Conservation (phyloP, 2,329 filamentous ascomycete genomes). For the Xylariaceae sp. region DNA sequence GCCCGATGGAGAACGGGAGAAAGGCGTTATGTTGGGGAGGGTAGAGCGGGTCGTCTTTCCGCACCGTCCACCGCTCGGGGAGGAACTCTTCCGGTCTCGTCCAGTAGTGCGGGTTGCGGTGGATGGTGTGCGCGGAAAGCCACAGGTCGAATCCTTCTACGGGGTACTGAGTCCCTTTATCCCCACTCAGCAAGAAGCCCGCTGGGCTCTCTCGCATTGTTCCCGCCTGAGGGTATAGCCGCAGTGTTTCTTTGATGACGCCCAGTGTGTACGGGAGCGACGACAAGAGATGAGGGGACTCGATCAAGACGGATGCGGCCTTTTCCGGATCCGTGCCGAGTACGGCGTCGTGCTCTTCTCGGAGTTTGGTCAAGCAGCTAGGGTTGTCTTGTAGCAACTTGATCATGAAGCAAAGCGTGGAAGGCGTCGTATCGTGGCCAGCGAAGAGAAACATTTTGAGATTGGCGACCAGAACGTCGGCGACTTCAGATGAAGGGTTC, state of each 20-base stretch:
- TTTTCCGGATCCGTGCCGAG: constrained; percentile 1
- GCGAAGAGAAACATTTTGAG: constrained; percentile 14
- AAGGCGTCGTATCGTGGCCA: constrained; percentile 11
- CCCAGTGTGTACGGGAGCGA: constrained; percentile 3
- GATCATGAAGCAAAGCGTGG: constrained; percentile 10
- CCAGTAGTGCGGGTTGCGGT: neutral
- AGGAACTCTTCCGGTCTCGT: constrained; percentile 27
- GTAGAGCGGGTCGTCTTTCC: constrained; percentile 19
- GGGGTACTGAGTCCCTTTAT: neutral
- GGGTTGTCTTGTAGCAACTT: constrained; percentile 9
- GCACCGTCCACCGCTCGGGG: constrained; percentile 28
- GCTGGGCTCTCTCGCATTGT: neutral
- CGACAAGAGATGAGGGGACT: constrained; percentile 1
- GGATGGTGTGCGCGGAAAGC: neutral
- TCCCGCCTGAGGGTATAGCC: constrained; percentile 1
- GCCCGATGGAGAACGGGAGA: constrained; percentile 47
- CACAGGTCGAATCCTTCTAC: neutral
- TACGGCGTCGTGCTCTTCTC: constrained; percentile 11
- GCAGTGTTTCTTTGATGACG: constrained; percentile 7
- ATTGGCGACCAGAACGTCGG: constrained; percentile 2
- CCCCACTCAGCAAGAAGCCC: constrained; percentile 1
- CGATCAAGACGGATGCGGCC: neutral
- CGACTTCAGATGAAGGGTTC: too few species aligned
- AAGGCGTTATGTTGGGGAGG: constrained; percentile 39
- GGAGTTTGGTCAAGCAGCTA: neutral